A percentile compares a stretch with the other conserved stretches of the same genome.
Evolutionary conservation across 2,329 filamentous ascomycete species (phyloP).

Genomic region (Hortaea werneckii): DNA sequence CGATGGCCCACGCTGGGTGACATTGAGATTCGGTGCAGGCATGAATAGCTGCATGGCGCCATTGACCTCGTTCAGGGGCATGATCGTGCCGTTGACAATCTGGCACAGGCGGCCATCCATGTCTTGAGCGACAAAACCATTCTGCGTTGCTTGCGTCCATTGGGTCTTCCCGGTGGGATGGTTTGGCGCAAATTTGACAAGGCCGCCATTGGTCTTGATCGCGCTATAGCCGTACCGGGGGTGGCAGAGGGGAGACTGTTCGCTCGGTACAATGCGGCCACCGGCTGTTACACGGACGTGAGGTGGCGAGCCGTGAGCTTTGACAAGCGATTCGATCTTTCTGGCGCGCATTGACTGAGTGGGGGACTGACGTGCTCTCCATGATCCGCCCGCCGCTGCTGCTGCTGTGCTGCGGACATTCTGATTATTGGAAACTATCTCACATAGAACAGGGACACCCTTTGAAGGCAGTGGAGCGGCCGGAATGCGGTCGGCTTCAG

Average conservation of each 20-base stretch:
- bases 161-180: constrained; percentile 20
- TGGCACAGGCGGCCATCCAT: constrained; percentile 26
- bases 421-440: constrained; percentile 25
- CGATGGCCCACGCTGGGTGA: constrained; percentile 9
- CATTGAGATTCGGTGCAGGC: constrained; percentile 27
- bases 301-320: constrained; percentile 42
- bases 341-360: constrained; percentile 41
- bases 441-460: constrained; percentile 18
- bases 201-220: constrained; percentile 26
- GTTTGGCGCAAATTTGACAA: constrained; percentile 29
- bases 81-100: constrained; percentile 27
- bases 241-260: constrained; percentile 29
- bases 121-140: constrained; percentile 29
- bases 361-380: constrained; percentile 31
- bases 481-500: constrained; percentile 10
- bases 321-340: constrained; percentile 40
- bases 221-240: constrained; percentile 30
- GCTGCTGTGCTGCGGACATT: constrained; percentile 9
- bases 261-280: constrained; percentile 42
- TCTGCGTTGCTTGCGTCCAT: constrained; percentile 23
- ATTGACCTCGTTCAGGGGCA: constrained; percentile 24
- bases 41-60: constrained; percentile 26
- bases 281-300: constrained; percentile 43
- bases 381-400: constrained; percentile 3
- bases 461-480: constrained; percentile 5